Conservation (phyloP, 306 rosid genomes). For the Malus asiatica region DNA sequence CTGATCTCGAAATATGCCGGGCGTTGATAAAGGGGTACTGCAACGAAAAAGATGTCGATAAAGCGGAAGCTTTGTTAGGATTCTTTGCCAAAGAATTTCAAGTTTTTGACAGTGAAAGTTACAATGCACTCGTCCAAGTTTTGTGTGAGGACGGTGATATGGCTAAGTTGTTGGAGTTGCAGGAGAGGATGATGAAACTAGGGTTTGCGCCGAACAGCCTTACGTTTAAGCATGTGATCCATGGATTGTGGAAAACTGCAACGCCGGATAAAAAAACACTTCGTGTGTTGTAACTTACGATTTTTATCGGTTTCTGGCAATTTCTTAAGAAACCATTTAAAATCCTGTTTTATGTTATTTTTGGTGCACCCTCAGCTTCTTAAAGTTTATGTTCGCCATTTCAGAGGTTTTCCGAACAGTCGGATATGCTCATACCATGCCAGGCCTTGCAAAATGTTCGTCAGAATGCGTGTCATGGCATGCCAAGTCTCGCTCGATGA, state of each 20-base stretch:
- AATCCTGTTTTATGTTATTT: no score
- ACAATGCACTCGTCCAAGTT: constrained; percentile 50
- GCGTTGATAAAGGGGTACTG: constrained; percentile 57
- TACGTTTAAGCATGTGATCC: constrained; percentile 58
- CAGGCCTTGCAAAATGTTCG: no score
- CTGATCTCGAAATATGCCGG: constrained; percentile 46
- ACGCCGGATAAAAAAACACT: constrained; percentile 15
- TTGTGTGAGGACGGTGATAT: constrained; percentile 47
- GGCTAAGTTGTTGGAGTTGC: constrained; percentile 57
- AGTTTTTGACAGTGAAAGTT: constrained; percentile 63
- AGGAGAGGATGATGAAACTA: constrained; percentile 54
- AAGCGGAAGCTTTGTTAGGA: constrained; percentile 56
- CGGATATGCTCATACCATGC: no score
- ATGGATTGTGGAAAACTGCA: constrained; percentile 48
- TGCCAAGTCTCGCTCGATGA: no score
- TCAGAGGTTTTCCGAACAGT: no score
- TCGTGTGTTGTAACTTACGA: neutral
- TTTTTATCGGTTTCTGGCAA: no score
- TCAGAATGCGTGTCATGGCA: no score
- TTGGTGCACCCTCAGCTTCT: no score
- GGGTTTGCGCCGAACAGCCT: constrained; percentile 67
- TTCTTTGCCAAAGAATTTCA: constrained; percentile 51
- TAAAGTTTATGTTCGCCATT: no score
- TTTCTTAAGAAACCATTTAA: no score
- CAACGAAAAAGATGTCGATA: constrained; percentile 38